Percentiles rank a stretch among this genome's conserved stretches.
These are phyloP conservation scores for Kregervanrija fluxuum DNA, from an alignment of 805 yeast species.

Conservation along the genomic window DNA sequence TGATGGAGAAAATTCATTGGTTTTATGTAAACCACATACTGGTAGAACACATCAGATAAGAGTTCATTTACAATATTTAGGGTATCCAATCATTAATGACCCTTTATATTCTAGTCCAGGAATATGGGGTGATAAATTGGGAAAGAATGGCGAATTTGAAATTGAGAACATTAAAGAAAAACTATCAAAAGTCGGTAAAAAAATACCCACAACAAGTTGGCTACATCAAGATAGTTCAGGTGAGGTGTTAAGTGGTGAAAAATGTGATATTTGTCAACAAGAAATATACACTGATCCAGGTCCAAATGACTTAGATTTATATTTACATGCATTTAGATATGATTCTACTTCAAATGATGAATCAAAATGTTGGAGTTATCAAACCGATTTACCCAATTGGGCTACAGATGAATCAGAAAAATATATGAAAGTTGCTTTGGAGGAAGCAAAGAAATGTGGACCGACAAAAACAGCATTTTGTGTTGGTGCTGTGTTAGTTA, in stretches of 20 bases:
- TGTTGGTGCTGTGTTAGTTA: conserved; percentile 85
- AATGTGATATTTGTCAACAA: conserved; percentile 55
- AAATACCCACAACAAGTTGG: conserved; percentile 63
- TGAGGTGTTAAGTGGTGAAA: conserved; percentile 51
- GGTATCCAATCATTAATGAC: conserved; percentile 87
- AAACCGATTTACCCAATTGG: conserved; percentile 79
- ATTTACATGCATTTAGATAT: conserved; percentile 88
- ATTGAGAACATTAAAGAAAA: conserved; percentile 35
- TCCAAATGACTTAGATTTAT: conserved; percentile 74
- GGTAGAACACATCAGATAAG: conserved; percentile 96
- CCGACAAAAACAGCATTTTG: conserved; percentile 81
- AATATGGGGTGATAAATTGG: conserved; percentile 77
- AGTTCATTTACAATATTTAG: conserved; percentile 85
- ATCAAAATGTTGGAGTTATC: conserved; percentile 54
- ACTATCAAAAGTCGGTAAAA: conserved; percentile 65
- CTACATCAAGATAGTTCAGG: conserved; percentile 48
- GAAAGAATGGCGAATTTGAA: conserved; percentile 49
- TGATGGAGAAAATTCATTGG: conserved; percentile 61
- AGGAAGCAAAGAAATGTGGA: conserved; percentile 72
- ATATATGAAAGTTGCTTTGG: conserved; percentile 71
- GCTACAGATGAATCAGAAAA: conserved; percentile 51
- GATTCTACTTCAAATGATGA: conserved; percentile 36
- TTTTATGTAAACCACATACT: conserved; percentile 77
- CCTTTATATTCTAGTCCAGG: conserved; percentile 75
- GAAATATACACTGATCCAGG: conserved; percentile 84